These are phyloP conservation scores for Suhomyces yuchorum DNA, from an alignment of 1,139 yeast species.

Conservation along the genomic window DNA sequence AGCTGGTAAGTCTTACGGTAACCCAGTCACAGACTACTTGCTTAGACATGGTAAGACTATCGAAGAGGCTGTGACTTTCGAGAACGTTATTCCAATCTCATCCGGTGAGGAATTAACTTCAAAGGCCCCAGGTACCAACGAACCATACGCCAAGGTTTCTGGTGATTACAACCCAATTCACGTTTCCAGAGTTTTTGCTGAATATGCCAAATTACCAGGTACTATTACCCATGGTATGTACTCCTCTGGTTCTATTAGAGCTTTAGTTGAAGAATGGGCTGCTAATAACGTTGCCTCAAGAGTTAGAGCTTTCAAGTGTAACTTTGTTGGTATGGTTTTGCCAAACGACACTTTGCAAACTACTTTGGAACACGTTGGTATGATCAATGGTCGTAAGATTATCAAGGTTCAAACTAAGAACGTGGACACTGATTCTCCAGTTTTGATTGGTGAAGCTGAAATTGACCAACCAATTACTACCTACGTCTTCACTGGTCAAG, in stretches of 20 bases:
- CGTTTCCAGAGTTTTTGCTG: constrained; percentile 92
- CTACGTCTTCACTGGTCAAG: constrained; percentile 98
- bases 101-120: constrained; percentile 73
- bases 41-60: constrained; percentile 89
- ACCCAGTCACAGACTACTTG: constrained; percentile 94
- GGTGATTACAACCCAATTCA: constrained; percentile 99
- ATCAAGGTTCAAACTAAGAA: constrained; percentile 88
- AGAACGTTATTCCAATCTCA: constrained; percentile 85
- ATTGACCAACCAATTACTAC: constrained; percentile 97
- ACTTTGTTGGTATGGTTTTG: constrained; percentile 94
- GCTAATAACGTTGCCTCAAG: constrained; percentile 95
- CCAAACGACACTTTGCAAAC: constrained; percentile 92
- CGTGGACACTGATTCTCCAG: constrained; percentile 73
- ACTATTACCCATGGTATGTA: constrained; percentile 99
- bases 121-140: constrained; percentile 84
- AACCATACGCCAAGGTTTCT: constrained; percentile 94
- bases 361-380: constrained; percentile 91
- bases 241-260: constrained; percentile 93
- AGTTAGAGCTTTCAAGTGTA: constrained; percentile 91
- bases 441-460: constrained; percentile 93
- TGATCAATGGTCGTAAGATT: constrained; percentile 98
- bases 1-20: constrained; percentile 93
- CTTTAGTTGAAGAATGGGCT: constrained; percentile 97
- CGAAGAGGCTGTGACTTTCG: constrained; percentile 91
- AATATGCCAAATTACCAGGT: constrained; percentile 92